Conservation (phyloP, 345 rosid genomes). For the Aquilaria sinensis region DNA sequence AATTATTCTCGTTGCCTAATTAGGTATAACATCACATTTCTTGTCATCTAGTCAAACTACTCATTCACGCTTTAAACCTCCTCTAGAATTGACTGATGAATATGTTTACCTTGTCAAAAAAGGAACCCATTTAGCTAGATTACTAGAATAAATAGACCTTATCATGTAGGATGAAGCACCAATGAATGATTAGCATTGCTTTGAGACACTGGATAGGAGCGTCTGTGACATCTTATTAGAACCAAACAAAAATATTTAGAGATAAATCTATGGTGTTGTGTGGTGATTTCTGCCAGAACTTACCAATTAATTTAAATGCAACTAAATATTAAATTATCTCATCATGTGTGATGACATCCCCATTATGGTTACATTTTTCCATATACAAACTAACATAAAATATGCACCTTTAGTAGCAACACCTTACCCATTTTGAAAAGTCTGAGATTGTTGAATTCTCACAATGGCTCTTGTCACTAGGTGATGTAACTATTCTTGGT, state of each 20-base stretch:
- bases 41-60: neutral
- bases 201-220: neutral
- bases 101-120: neutral
- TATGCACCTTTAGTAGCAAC: neutral
- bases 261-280: neutral
- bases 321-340: neutral
- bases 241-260: neutral
- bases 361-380: neutral
- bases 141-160: neutral
- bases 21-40: neutral
- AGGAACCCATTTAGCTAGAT: neutral
- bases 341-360: neutral
- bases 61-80: conserved; percentile 3
- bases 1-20: neutral
- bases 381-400: neutral
- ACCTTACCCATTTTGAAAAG: neutral
- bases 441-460: neutral
- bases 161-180: neutral
- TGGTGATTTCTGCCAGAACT: neutral
- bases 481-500: neutral
- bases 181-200: neutral
- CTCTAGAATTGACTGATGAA: neutral
- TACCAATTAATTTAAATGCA: neutral
- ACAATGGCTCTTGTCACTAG: neutral
- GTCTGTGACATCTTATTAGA: neutral